These are phyloP conservation scores for Stagonosporopsis rhizophila DNA, from an alignment of 2,329 filamentous ascomycete species.

Conservation along the genomic window DNA sequence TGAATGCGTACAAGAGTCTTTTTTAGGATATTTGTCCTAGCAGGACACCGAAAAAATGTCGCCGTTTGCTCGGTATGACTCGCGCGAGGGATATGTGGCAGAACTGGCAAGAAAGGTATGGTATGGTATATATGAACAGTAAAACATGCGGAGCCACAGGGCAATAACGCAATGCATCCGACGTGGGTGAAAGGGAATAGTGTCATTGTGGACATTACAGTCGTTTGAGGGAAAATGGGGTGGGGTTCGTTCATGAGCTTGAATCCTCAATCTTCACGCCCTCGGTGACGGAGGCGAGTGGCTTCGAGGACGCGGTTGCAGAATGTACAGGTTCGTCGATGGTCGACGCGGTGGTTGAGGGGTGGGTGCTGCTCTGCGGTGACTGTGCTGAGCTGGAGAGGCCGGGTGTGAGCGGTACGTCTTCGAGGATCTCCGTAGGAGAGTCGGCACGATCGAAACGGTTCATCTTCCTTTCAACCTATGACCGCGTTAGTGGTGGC, in stretches of 20 bases:
- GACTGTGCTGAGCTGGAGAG: constrained; percentile 74
- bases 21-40: neutral
- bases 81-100: neutral
- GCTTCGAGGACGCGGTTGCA: constrained; percentile 20
- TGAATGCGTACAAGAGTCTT: neutral
- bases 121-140: neutral
- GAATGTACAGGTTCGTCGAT: constrained; percentile 52
- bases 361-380: constrained; percentile 70
- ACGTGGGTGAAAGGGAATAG: neutral
- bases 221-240: too few relatives aligned
- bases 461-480: constrained; percentile 60
- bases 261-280: constrained; percentile 28
- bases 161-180: neutral
- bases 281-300: constrained; percentile 15
- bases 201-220: constrained; percentile 5
- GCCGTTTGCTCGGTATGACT: neutral
- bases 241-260: constrained; percentile 13
- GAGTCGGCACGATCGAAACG: constrained; percentile 47
- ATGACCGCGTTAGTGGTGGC: constrained; percentile 9
- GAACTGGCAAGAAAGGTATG: neutral
- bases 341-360: constrained; percentile 68
- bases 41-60: neutral
- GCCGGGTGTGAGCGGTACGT: constrained; percentile 63
- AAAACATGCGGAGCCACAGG: neutral
- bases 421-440: constrained; percentile 33